Evolutionary conservation across 2,329 filamentous ascomycete genomes (phyloP), one percentile per base, ranked within the genome.

Genomic region (Hypoxylon sp.): DNA sequence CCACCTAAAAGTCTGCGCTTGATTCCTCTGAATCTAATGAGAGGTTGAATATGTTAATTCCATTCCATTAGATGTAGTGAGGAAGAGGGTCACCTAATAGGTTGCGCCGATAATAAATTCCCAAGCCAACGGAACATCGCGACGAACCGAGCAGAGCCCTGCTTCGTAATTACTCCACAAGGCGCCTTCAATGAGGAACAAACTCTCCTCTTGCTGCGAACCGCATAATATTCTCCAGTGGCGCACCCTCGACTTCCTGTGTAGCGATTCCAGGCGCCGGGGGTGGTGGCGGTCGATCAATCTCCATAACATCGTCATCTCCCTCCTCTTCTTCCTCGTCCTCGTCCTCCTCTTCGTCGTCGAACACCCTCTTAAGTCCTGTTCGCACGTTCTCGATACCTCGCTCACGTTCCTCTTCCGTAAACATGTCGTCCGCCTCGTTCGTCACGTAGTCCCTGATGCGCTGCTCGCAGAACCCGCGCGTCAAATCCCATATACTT

Each of bases 341-440:
- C 0, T 84, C 85, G 0, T 85, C 85, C 0, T 85, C 85, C 0
- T 86, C 86, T 0, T 86, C 83, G 0, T 86, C 83, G 0, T 89
- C 83, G 11, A 88, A 72, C 2, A 78, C 82, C 70, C 87, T 84
- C 74, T 78, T 84, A 74, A 96, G 77, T 0, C 92, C 92, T 0
- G 92, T 95, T 37, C 89, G 84, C 47, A 94, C 90, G 71, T 88
- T 90, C 73, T 91, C 86, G 9, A 90, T 77, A 5, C 92, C 92
- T 63, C 76, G 70, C 63, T 86, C 87, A 54, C 86, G 84, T 81
- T 96, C 93, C 72, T 90, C 89, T 2, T 87, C 81, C 1, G 91
- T 95, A 76, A 89, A 96, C 61, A 89, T 84, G 60, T 91, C 89
- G n/a, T 82, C 81, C 72, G 83, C 86, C 69, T 88, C 82, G 32